A percentile compares a stretch with the other conserved stretches of the same genome.
Conservation (phyloP, 2,329 filamentous ascomycete species). For the Colletotrichum lini region DNA sequence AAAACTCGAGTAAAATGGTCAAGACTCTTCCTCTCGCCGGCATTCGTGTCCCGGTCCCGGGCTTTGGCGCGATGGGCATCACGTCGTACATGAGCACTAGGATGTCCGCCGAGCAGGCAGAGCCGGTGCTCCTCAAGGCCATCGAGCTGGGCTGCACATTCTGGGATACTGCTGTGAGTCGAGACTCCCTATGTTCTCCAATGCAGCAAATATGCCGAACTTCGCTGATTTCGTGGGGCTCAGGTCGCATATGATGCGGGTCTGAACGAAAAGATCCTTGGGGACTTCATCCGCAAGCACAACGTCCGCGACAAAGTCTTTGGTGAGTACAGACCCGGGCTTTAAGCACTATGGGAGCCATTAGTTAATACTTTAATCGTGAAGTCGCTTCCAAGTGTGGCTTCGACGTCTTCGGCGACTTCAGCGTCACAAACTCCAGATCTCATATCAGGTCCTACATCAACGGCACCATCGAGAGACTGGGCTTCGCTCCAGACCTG, state of each 20-base stretch:
- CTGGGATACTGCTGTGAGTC: conserved; percentile 60
- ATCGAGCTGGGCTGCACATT: conserved; percentile 62
- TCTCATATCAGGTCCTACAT: conserved; percentile 63
- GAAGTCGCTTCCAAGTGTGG: conserved; percentile 65
- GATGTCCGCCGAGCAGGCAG: conserved; percentile 59
- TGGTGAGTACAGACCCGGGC: conserved; percentile 48
- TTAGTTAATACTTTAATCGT: background rate
- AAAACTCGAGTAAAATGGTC: conserved; percentile 51
- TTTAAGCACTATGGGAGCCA: background rate
- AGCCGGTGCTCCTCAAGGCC: conserved; percentile 64
- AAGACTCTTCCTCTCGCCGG: conserved; percentile 57
- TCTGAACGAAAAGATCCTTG: conserved; percentile 64
- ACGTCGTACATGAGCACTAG: conserved; percentile 59
- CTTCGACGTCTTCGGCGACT: conserved; percentile 52
- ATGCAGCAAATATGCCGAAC: background rate
- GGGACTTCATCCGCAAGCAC: conserved; percentile 65
- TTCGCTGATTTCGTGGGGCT: background rate
- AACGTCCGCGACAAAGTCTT: conserved; percentile 65
- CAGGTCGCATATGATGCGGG: conserved; percentile 62
- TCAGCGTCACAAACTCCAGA: conserved; percentile 59
- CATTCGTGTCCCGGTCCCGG: conserved; percentile 56
- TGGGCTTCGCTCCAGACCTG: conserved; percentile 62
- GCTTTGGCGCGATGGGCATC: conserved; percentile 66
- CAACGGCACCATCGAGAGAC: conserved; percentile 62
- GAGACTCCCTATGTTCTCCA: no score